phyloP scores from a whole-genome alignment of 139 green algal genomes.

The Tetratostichococcus sp. region DNA sequence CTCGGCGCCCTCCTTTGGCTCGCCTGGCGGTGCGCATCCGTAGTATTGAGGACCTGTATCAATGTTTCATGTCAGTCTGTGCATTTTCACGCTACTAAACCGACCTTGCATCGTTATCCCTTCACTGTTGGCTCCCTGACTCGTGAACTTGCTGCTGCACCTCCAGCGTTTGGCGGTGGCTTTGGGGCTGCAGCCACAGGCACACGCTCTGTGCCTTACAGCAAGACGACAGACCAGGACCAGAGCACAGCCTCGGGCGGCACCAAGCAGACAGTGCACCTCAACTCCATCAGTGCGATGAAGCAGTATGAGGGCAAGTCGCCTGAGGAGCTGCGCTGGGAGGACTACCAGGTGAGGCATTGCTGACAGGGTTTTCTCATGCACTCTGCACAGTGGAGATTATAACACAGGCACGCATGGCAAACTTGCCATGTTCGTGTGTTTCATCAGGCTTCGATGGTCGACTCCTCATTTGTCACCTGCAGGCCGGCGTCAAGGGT shows the following conservation, averaged over 20 bases:
- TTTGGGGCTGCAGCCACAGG: constrained; percentile 29
- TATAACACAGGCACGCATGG: no score
- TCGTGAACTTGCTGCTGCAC: no score
- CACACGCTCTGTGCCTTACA: constrained; percentile 45
- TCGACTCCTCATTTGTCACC: no score
- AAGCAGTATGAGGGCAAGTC: constrained; percentile 70
- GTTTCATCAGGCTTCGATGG: neutral
- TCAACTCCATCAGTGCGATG: constrained; percentile 79
- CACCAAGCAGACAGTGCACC: constrained; percentile 31
- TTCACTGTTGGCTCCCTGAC: constrained; percentile 16
- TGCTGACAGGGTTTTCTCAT: no score
- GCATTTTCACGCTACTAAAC: no score
- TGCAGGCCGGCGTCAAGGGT: constrained; percentile 12
- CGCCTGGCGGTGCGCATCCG: constrained; percentile 10
- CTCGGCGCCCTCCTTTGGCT: neutral
- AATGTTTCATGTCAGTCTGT: no score
- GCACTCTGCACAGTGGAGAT: no score
- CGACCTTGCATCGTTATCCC: no score
- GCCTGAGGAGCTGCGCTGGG: constrained; percentile 83
- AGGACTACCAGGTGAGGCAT: constrained; percentile 78
- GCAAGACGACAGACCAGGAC: constrained; percentile 63
- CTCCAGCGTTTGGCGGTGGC: constrained; percentile 18
- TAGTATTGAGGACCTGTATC: no score
- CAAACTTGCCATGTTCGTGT: no score
- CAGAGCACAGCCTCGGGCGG: constrained; percentile 9